phyloP scores from a whole-genome alignment of 2,329 filamentous ascomycete species.

The Paracoccidioides lutzii region DNA sequence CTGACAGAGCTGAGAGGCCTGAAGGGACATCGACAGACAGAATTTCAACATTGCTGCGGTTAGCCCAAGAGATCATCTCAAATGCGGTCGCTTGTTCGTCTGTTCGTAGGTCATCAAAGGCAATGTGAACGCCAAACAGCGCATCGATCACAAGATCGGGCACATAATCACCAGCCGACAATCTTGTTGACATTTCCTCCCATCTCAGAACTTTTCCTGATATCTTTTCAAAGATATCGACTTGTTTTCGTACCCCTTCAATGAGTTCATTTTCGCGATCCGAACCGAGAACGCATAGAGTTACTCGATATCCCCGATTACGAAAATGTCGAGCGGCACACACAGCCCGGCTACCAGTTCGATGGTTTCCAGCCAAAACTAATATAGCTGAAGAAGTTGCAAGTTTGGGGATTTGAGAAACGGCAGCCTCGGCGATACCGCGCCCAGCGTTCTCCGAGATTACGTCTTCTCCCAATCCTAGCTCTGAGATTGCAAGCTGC shows the following conservation, averaged over 20 bases:
- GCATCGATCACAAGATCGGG: slow-evolving; percentile 81
- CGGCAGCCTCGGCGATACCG: slow-evolving; percentile 67
- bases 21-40: slow-evolving; percentile 85
- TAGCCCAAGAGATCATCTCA: slow-evolving; percentile 87
- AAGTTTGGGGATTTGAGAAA: slow-evolving; percentile 52
- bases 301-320: slow-evolving; percentile 66
- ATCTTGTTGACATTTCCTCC: slow-evolving; percentile 42
- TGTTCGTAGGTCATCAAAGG: slow-evolving; percentile 75
- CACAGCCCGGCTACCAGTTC: slow-evolving; percentile 70
- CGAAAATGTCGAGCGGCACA: slow-evolving; percentile 77
- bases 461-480: slow-evolving; percentile 76
- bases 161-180: slow-evolving; percentile 44
- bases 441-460: slow-evolving; percentile 86
- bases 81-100: slow-evolving; percentile 74
- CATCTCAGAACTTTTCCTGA: slow-evolving; percentile 59
- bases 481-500: slow-evolving; percentile 75
- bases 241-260: slow-evolving; percentile 66
- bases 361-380: slow-evolving; percentile 90
- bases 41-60: slow-evolving; percentile 69
- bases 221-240: slow-evolving; percentile 71
- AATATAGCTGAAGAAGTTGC: slow-evolving; percentile 48
- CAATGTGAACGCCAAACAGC: slow-evolving; percentile 70
- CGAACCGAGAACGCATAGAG: slow-evolving; percentile 72
- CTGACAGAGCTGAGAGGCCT: slow-evolving; percentile 68
- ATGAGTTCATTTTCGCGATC: slow-evolving; percentile 72